Evolutionary conservation across 208 protist species (phyloP), one percentile per base, ranked within the genome.

Genomic region (Herpetomonas tarakana): DNA sequence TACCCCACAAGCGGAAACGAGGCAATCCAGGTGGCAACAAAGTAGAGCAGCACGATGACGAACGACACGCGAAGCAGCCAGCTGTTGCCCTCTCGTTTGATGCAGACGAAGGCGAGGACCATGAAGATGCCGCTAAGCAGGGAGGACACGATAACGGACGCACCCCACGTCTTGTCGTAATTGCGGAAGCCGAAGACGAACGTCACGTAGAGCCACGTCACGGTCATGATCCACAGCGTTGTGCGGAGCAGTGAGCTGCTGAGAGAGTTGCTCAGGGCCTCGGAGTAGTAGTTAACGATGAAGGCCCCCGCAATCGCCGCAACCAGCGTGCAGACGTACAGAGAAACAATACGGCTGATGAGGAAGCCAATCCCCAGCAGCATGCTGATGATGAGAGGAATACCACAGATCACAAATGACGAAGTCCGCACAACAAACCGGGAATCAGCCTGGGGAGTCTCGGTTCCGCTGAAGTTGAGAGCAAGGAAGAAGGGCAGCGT

Each of bases 301-400:
- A 80, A 88, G 38, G 73, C 78, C 21, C 74, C 69, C n/a, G 62
- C 54, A 24, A 87, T 39, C 26, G 76, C 26, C 16, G 58, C 62
- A 0, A 41, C 52, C 16, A 83, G 55, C 14, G 70, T 76, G 35
- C 49, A 73, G 12, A 74, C 67, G 53, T 75, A 80, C 25, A 89
- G 65, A 4, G 52, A 54, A 35, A 89, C 65, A 21, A 75, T 70
- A 39, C 68, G 72, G 60, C 82, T 90, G 46, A 90, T 78, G 21
- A 92, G 62, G 59, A 89, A 92, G 49, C 57, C 74, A 39, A 83
- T 76, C 21, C 86, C 86, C 26, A 87, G 38, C 12, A 92, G 63
- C 51, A 88, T 60, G 59, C 74, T 88, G 39, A 88, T 22, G 44
- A 52, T 27, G n/a, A 88, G 46, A 25, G 79, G 79, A 11, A 85